These are phyloP conservation scores for Podospora pseudopauciseta DNA, from an alignment of 495 filamentous ascomycete genomes.

Conservation along the genomic window DNA sequence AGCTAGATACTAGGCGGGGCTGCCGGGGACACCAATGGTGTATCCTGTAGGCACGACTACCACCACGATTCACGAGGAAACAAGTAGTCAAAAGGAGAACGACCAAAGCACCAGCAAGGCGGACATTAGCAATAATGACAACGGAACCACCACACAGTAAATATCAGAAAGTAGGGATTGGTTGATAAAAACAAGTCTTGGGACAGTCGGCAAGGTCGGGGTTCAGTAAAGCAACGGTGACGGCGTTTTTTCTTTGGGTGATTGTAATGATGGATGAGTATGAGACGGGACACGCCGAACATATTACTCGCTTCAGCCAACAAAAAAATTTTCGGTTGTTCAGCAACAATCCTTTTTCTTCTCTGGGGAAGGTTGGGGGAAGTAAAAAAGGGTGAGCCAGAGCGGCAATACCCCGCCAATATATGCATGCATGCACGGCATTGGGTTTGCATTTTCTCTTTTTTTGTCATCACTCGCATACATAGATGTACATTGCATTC, in stretches of 20 bases:
- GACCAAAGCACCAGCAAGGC: neutral
- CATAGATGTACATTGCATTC: neutral
- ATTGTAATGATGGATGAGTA: neutral
- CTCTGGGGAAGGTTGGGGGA: neutral
- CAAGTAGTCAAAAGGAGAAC: neutral
- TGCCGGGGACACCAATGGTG: neutral
- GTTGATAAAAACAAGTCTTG: neutral
- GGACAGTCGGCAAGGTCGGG: neutral
- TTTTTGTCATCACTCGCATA: neutral
- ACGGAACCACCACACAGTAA: neutral
- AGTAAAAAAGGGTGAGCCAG: neutral
- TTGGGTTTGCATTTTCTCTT: neutral
- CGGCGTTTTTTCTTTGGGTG: neutral
- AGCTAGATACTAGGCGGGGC: conserved; percentile 15
- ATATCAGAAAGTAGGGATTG: neutral
- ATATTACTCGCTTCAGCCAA: neutral
- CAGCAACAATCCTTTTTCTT: neutral
- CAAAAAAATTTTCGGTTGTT: neutral
- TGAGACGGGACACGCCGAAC: neutral
- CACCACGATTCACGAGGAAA: conserved; percentile 5
- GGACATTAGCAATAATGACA: neutral
- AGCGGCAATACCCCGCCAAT: neutral
- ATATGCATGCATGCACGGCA: neutral
- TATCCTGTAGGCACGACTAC: conserved; percentile 2
- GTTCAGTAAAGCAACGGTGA: neutral